Base-by-base conservation (phyloP, 2,329 filamentous ascomycete genomes). In the Fusarium torulosum region DNA sequence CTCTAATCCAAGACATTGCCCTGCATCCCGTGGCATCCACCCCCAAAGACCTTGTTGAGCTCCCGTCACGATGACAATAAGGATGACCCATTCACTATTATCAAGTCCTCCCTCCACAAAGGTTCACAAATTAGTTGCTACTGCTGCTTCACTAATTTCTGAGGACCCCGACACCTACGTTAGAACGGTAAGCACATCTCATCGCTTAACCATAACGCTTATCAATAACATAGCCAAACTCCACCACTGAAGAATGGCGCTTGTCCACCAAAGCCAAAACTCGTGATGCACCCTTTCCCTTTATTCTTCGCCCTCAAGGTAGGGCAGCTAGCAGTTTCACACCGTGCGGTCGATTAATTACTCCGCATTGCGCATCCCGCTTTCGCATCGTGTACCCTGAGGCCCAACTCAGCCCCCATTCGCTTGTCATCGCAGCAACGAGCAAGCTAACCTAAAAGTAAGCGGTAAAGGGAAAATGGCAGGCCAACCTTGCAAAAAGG, bases 51-150 rank as follows among this genome's bases (percentile, higher is more conserved):
- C 35, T 54, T 53, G 52, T 47, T 61, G 55, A 66, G 53, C 53
- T 42, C 50, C 59, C 35, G 49, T 69, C 67, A 71, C 69, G 53
- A 68, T 70, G 66, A 58, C 53, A 56, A 54, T 35, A n/a, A 63
- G 53, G 35, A 59, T 71, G 69, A 72, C 63, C 62, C 29, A 19
- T n/a, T 37, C 27, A 37, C 9, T n/a, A 2, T 23, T 49, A 33
- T 38, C 40, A 33, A 17, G 13, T 37, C 7, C 19, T 49, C 50
- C 49, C 21, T 49, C 50, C 44, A 41, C 19, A 37, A 13, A 52
- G 43, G 38, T 41, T 59, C 31, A 15, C 20, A 10, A 52, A 20
- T 29, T 13, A 40, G 35, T 13, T 38, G 17, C n/a, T 25, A 15
- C 15, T 37, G 21, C n/a, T 23, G 35, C n/a, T 33, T 46, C 38